These are phyloP conservation scores for Pisolithus marmoratus DNA, from an alignment of 768 basidiomycete species.

Conservation along the genomic window DNA sequence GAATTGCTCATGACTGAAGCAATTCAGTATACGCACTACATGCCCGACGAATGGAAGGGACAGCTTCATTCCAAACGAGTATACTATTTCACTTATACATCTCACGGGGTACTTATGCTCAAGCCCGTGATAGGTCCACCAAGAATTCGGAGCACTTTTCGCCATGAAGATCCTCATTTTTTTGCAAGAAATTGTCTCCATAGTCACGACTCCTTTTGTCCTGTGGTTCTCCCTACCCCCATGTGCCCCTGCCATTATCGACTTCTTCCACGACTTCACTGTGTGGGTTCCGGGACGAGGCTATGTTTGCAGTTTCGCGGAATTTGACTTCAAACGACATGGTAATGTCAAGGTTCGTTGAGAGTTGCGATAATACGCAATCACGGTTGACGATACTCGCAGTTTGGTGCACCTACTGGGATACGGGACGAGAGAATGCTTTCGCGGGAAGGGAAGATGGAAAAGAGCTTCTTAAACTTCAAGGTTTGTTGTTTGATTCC, in stretches of 20 bases:
- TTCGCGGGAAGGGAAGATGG: slow-evolving; percentile 96
- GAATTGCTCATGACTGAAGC: slow-evolving; percentile 91
- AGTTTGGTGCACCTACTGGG: slow-evolving; percentile 83
- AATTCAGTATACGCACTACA: slow-evolving; percentile 90
- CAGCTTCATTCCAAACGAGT: slow-evolving; percentile 87
- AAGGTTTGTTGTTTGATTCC: slow-evolving; percentile 42
- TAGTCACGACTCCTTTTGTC: slow-evolving; percentile 90
- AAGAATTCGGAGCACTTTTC: slow-evolving; percentile 88
- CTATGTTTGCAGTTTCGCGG: slow-evolving; percentile 96
- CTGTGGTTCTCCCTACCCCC: slow-evolving; percentile 88
- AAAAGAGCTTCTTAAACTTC: slow-evolving; percentile 95
- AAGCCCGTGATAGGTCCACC: slow-evolving; percentile 58
- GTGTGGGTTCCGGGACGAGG: slow-evolving; percentile 96
- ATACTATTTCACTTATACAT: slow-evolving; percentile 1
- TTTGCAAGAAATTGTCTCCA: slow-evolving; percentile 81
- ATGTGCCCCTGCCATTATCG: slow-evolving; percentile 87
- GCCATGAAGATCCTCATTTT: slow-evolving; percentile 90
- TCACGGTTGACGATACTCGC: neutral
- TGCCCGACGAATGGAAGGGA: slow-evolving; percentile 90
- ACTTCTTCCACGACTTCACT: slow-evolving; percentile 98
- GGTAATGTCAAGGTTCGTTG: slow-evolving; percentile 77
- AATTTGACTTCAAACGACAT: slow-evolving; percentile 95
- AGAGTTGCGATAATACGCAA: neutral
- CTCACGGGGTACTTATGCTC: neutral
- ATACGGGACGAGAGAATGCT: slow-evolving; percentile 68